Evolutionary conservation across 176 grass and related monocot genomes (phyloP), one percentile per base, ranked within the genome.

Genomic region (Areca catechu): DNA sequence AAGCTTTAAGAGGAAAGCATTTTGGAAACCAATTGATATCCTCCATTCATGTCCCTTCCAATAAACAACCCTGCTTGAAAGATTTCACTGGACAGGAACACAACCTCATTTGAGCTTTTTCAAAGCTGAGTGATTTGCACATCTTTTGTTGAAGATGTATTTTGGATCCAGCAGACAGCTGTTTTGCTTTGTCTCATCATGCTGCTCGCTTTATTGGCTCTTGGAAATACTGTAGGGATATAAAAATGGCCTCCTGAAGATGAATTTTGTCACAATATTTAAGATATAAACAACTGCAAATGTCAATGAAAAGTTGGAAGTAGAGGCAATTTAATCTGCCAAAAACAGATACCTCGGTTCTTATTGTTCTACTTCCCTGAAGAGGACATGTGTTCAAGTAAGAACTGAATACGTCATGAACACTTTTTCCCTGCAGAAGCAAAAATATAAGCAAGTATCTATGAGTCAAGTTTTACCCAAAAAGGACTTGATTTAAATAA

Each of bases 341-440:
- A 55, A 19, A 24, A 51, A 57, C 21, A 66, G 25, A 25, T 92
- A 97, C 93, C 93, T 97, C 93, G 49, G 93, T 97, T 76, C 93
- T 91, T 74, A 97, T 97, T 20, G 93, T 97, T 88, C 93, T 88
- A 65, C 93, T 92, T 71, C 93, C 93, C 77, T 97, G 93, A 68
- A 80, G 76, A 18, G 93, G 93, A 49, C 93, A 97, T 6, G 78
- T 97, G 77, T 97, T 97, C 53, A 97, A 73, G 80, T 97, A 97
- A 58, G 76, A 82, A 50, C 54, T 20, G 56, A 97, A 97, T 53
- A 97, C 66, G 72, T 88, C 93, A 48, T 61, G 74, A 55, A 75
- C 73, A 18, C 24, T 22, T 76, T 85, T 92, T 30, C 87, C 87
- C 93, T 91, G 65, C 16, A 53, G 71, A 22, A 75, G 56, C 67